Evolutionary conservation across 2,329 filamentous ascomycete genomes (phyloP), one percentile per base, ranked within the genome.

Genomic region (Plenodomus tracheiphilus): DNA sequence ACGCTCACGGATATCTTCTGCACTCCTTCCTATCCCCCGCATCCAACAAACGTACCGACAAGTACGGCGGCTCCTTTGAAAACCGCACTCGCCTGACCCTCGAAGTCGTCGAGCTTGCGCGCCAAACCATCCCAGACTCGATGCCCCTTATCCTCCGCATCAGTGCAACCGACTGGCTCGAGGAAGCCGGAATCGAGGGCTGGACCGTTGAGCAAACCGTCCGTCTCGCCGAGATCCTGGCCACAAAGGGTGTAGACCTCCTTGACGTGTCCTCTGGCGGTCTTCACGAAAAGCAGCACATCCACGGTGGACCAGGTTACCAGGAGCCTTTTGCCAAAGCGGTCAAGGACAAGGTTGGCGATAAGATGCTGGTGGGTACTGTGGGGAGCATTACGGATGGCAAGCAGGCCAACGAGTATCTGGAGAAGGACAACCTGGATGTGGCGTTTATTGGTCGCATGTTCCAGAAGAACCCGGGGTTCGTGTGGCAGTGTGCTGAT

Each of bases 261-360:
- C 79, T 96, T 22, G 92, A 97, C 69, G 84, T 96, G 48, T 91
- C 86, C 60, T 86, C 85, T 1, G 90, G 85, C 28, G 92, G 89
- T 34, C 88, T 89, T 67, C 81, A 85, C 66, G 71, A 77, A 30
- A 69, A 73, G 38, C 85, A 88, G 66, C 77, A 84, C 66, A 83
- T 90, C 55, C 74, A 78, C 17, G 62, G 79, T 11, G 80, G 82
- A 38, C 84, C 85, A 1, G 86, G 79, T 0, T 93, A 89, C 77
- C 91, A 96, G 76, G 81, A 85, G 18, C 83, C 85, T 35, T 83
- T 94, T 46, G 87, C 90, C 0, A 83, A 84, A 39, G 77, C 80
- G 25, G 83, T 95, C 54, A 89, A 93, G 65, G 78, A 85, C 56
- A 87, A 82, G 9, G 82, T 92, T n/a, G 86, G 86, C 39, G 91